phyloP scores from a whole-genome alignment of 345 rosid genomes.

The Gossypium sturtianum region DNA sequence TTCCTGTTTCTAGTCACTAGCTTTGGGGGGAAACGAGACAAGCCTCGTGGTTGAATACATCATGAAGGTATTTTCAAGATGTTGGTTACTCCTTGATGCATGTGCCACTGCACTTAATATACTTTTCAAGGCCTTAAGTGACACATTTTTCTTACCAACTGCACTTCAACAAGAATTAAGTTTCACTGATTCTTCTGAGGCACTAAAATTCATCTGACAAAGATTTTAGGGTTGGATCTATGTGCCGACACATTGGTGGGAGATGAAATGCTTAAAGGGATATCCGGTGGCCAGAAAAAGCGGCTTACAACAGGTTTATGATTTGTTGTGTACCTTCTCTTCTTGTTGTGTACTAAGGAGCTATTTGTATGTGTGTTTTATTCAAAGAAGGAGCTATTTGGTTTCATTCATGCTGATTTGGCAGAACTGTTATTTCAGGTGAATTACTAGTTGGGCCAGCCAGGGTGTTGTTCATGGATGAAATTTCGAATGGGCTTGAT shows the following conservation, averaged over 20 bases:
- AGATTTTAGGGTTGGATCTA: constrained; percentile 96
- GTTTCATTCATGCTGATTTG: constrained; percentile 18
- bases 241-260: constrained; percentile 98
- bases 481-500: constrained; percentile 95
- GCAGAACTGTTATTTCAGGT: constrained; percentile 42
- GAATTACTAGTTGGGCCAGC: constrained; percentile 96
- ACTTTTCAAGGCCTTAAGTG: background rate
- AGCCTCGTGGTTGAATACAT: constrained; percentile 81
- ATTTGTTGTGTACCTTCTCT: background rate
- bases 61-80: constrained; percentile 71
- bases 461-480: constrained; percentile 96
- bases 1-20: constrained; percentile 54
- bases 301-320: constrained; percentile 84
- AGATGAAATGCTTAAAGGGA: constrained; percentile 98
- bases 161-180: background rate
- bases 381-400: background rate
- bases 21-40: constrained; percentile 84
- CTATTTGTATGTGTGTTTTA: background rate
- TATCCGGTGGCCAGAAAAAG: constrained; percentile 98
- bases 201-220: constrained; percentile 52
- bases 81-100: constrained; percentile 7
- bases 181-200: constrained; percentile 28
- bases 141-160: background rate
- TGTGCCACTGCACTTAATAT: background rate
- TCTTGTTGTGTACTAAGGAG: background rate